Base-by-base conservation (phyloP, 257 asterid genomes). In the Pogostemon cablin region DNA sequence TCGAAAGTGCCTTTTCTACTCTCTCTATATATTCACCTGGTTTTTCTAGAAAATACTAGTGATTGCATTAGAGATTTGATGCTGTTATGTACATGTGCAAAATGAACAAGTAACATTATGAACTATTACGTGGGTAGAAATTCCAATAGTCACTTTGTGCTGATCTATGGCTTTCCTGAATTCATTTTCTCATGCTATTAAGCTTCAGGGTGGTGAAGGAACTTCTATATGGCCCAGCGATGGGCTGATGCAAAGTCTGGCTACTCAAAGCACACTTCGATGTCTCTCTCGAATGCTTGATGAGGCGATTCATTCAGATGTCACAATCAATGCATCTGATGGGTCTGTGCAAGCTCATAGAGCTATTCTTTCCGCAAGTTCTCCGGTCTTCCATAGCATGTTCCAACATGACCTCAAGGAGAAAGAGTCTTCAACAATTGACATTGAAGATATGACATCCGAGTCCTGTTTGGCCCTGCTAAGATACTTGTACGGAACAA, bases 331-430 rank as follows among this genome's bases (percentile, higher is more conserved):
- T 68, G 80, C 96, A 0, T 82, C 89, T 2, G 96, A 89, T 53
- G 98, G 98, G 49, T 53, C 77, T 63, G 72, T 88, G 32, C 81
- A 32, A 40, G 92, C 97, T 40, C 98, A 93, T 79, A 87, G 69
- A 69, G 97, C 97, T 9, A 86, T 93, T 49, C 96, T 93, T 25
- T 88, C 96, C 5, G 88, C 96, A 43, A 89, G 88, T 55, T 95
- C 99, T 65, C 95, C 96, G 0, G 97, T 95, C 41, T 95, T 95
- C 80, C 86, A 77, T 44, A 87, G 95, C 89, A 95, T 95, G 98
- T 88, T 95, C 80, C 85, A 75, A 35, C 99, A 91, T 39, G 61
- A 91, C 72, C 98, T 91, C 61, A 88, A 81, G 87, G 99, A 91
- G 83, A 95, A 87, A 80, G 96, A 88, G 52, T 87, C 96, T 3